Evolutionary conservation across 805 yeast species (phyloP).

Genomic region (Wickerhamiella hasegawae): DNA sequence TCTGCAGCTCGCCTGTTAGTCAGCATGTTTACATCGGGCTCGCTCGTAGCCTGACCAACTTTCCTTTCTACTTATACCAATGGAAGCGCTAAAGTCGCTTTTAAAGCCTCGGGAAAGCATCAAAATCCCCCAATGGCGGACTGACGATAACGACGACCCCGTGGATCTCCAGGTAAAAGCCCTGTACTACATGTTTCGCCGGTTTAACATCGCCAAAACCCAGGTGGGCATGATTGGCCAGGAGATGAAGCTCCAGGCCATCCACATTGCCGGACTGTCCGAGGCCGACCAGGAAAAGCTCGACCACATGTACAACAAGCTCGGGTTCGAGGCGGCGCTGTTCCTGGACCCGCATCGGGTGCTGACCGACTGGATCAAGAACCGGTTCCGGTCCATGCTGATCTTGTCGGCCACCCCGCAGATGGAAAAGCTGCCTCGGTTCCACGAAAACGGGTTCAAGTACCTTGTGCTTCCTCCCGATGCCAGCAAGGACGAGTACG

Average conservation of each 20-base stretch:
- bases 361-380: conserved; percentile 48
- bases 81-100: conserved; percentile 19
- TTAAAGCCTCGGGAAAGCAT: conserved; percentile 25
- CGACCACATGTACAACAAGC: conserved; percentile 38
- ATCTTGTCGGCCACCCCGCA: conserved; percentile 36
- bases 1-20: no score
- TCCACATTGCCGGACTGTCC: conserved; percentile 13
- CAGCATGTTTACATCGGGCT: not conserved
- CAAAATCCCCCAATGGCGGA: conserved; percentile 33
- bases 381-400: conserved; percentile 47
- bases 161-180: conserved; percentile 48
- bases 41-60: not conserved
- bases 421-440: conserved; percentile 20
- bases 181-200: conserved; percentile 38
- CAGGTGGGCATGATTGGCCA: conserved; percentile 5
- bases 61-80: conserved; percentile 4
- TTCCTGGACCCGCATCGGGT: conserved; percentile 46
- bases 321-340: conserved; percentile 28
- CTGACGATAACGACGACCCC: conserved; percentile 37
- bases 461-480: conserved; percentile 29
- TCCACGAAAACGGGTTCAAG: conserved; percentile 18
- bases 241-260: conserved; percentile 6
- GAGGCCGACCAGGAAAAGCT: conserved; percentile 25
- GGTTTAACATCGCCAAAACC: conserved; percentile 17
- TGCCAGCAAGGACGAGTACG: conserved; percentile 30